These are phyloP conservation scores for Fistulifera solaris DNA, from an alignment of 108 stramenopile species.

Conservation along the genomic window DNA sequence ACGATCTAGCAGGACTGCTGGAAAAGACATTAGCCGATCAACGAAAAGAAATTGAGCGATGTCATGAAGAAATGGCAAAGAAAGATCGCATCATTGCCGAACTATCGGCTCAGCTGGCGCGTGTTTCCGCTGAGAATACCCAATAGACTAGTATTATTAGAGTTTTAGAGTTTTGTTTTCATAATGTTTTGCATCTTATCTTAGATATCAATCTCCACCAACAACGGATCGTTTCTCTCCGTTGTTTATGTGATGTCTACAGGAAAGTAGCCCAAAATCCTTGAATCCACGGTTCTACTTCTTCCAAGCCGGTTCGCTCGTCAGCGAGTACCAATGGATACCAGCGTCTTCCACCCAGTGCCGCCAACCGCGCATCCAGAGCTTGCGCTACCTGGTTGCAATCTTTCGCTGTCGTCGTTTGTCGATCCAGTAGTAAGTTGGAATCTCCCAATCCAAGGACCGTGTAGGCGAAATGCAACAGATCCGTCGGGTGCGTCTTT, in stretches of 20 bases:
- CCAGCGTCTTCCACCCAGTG: constrained; percentile 16
- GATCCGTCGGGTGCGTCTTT: constrained; percentile 30
- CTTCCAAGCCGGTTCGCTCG: constrained; percentile 31
- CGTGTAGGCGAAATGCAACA: constrained; percentile 14
- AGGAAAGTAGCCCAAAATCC: constrained; percentile 5
- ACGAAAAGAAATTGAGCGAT: constrained; percentile 23
- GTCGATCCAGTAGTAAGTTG: constrained; percentile 39
- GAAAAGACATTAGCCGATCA: constrained; percentile 23
- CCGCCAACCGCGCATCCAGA: constrained; percentile 19
- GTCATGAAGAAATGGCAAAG: neutral
- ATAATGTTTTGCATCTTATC: too few relatives aligned
- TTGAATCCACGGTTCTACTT: constrained; percentile 44
- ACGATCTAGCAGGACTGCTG: neutral
- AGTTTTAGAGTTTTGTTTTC: too few relatives aligned
- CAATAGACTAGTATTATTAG: too few relatives aligned
- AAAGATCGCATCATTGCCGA: constrained; percentile 6
- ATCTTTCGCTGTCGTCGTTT: constrained; percentile 36
- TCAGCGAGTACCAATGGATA: constrained; percentile 25
- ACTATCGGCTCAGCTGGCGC: neutral
- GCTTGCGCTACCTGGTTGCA: constrained; percentile 33
- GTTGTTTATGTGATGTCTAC: too few relatives aligned
- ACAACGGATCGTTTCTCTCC: too few relatives aligned
- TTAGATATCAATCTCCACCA: too few relatives aligned
- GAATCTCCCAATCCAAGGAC: constrained; percentile 34
- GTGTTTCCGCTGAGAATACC: neutral